Evolutionary conservation across 257 asterid species (phyloP), one percentile per base, ranked within the genome.

Genomic region (Cruciata laevipes): DNA sequence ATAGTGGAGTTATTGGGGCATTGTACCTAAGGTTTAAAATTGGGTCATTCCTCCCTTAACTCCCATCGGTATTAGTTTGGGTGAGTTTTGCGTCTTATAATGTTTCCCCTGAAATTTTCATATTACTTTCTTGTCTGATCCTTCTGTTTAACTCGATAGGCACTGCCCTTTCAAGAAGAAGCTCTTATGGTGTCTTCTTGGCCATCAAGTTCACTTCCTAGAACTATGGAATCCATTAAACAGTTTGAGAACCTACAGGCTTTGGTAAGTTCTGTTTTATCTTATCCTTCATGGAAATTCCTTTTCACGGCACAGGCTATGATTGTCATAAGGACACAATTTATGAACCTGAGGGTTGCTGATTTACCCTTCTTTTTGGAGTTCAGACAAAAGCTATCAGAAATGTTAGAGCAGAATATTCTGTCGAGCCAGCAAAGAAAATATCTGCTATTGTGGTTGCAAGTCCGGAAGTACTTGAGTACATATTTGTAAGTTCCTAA

Each of bases 361-460:
- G 65, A 21, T 74, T 72, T 74, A 33, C 44, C 63, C 63, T 66
- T 51, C n/a, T 73, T 66, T 11, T 4, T 7, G 10, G 70, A 64
- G 64, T 59, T 69, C 75, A 93, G 98, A 90, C 96, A 3, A 88
- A 94, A 83, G 96, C 97, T 72, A 86, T 93, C 68, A 85, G 98
- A 70, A 93, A 93, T 83, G 96, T 95, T 53, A 82, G 98, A 69
- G 96, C 98, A 55, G 98, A 93, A 86, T 93, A 93, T 77, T 87
- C 96, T 61, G 99, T 90, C 72, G 99, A 93, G 78, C 96, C 99
- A 78, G 96, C 87, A 66, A 85, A 84, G 76, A 91, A 83, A 37
- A 93, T 93, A 67, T 86, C 97, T 73, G 95, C 94, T 35, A 86
- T 84, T 11, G 71, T 93, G 55, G 88, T 93, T 80, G 99, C 96